phyloP scores from a whole-genome alignment of 2,329 filamentous ascomycete species.

The Verticillium albo-atrum region DNA sequence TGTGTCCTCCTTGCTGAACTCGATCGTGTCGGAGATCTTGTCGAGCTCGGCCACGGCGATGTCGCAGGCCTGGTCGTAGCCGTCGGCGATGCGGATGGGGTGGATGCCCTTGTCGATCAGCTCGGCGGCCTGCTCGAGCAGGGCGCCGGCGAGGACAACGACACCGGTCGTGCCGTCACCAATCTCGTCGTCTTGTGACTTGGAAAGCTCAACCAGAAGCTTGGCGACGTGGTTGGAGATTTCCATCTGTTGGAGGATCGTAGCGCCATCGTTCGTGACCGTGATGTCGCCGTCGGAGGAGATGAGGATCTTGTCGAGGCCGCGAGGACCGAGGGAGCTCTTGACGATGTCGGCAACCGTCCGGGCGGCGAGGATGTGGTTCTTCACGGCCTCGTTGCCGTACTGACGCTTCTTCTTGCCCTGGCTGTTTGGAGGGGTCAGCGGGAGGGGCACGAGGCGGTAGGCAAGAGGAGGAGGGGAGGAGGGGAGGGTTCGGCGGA shows the following conservation, averaged over 20 bases:
- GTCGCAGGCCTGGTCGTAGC: conserved; percentile 96
- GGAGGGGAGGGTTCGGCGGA: conserved; percentile 1
- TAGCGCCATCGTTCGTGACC: conserved; percentile 97
- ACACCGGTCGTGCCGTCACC: conserved; percentile 98
- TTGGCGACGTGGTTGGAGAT: conserved; percentile 98
- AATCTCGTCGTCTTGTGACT: conserved; percentile 98
- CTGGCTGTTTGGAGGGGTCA: conserved; percentile 55
- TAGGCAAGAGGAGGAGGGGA: too few species aligned
- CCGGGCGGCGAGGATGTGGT: conserved; percentile 93
- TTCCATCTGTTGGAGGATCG: conserved; percentile 97
- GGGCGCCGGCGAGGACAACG: conserved; percentile 88
- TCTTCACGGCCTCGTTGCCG: conserved; percentile 95
- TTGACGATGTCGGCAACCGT: conserved; percentile 97
- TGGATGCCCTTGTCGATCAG: conserved; percentile 99
- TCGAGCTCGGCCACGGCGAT: conserved; percentile 92
- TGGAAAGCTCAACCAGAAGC: conserved; percentile 91
- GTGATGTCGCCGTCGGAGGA: conserved; percentile 98
- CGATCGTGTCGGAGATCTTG: conserved; percentile 84
- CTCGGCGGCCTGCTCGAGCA: conserved; percentile 94
- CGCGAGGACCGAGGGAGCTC: conserved; percentile 90
- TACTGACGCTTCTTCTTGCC: conserved; percentile 97
- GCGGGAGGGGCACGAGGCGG: conserved; percentile 1
- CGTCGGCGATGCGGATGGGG: conserved; percentile 96
- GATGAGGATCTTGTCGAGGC: conserved; percentile 98
- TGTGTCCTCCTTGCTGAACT: conserved; percentile 76